Conservation (phyloP, 345 rosid species). For the Eucalyptus tenuipes region DNA sequence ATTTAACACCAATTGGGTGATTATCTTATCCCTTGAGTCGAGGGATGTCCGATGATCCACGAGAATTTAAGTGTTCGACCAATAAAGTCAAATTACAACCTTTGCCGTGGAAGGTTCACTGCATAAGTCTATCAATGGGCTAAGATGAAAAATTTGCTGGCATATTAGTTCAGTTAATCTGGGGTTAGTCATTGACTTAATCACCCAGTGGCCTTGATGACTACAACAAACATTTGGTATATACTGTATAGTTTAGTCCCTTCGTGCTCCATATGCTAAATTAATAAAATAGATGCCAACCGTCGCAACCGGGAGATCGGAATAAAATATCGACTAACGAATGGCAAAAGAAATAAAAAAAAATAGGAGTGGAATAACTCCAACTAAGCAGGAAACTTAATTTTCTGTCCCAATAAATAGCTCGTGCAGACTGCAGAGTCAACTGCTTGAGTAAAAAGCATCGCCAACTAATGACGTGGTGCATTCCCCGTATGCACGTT, state of each 20-base stretch:
- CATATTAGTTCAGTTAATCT: background rate
- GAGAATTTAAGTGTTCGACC: background rate
- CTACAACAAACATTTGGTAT: background rate
- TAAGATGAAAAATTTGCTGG: background rate
- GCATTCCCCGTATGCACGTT: background rate
- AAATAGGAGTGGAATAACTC: background rate
- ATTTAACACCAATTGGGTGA: background rate
- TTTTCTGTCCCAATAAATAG: background rate
- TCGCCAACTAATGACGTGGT: background rate
- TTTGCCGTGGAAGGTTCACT: background rate
- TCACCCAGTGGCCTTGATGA: background rate
- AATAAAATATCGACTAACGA: background rate
- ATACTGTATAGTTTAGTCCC: background rate
- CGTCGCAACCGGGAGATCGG: background rate
- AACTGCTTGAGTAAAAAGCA: background rate
- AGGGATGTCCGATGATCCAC: background rate
- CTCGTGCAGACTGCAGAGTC: background rate
- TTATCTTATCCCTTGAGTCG: background rate
- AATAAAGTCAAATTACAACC: background rate
- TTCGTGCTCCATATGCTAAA: background rate
- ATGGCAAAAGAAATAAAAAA: background rate
- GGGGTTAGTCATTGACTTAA: background rate
- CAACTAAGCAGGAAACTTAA: background rate
- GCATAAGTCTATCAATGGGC: background rate
- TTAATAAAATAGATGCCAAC: background rate